Evolutionary conservation across 139 green algal genomes (phyloP).

Genomic region (Chlorella vulgaris): DNA sequence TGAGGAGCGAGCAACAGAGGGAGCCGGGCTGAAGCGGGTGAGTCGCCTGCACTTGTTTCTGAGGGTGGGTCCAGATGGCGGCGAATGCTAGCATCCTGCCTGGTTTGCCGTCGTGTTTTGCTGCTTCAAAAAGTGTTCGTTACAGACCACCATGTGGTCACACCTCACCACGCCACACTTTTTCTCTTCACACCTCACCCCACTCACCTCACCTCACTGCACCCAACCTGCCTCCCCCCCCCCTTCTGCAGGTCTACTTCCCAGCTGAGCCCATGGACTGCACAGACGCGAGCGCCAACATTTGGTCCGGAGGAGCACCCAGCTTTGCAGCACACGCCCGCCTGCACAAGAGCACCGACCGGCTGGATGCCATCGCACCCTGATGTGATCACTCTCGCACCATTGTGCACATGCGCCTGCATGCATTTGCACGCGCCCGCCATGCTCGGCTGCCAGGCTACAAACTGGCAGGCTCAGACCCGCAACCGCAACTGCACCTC

Average conservation of each 20-base stretch:
- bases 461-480: no score
- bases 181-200: not conserved
- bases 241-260: constrained; percentile 6
- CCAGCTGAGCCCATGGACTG: constrained; percentile 1
- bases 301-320: not conserved
- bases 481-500: no score
- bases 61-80: not conserved
- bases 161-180: not conserved
- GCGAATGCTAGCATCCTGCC: no score
- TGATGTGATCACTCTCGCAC: no score
- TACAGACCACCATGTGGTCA: not conserved
- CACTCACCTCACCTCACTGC: no score
- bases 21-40: not conserved
- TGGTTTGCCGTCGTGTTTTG: no score
- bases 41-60: not conserved
- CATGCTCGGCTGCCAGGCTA: no score
- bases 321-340: not conserved
- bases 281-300: constrained; percentile 27
- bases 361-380: constrained; percentile 24
- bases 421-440: no score
- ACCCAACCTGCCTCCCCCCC: not conserved
- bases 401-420: no score
- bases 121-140: no score
- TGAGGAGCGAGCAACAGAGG: constrained; percentile 7
- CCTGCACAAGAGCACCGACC: constrained; percentile 16